These are phyloP conservation scores for Naganishia sp. DNA, from an alignment of 1,284 basidiomycete species.

Conservation along the genomic window DNA sequence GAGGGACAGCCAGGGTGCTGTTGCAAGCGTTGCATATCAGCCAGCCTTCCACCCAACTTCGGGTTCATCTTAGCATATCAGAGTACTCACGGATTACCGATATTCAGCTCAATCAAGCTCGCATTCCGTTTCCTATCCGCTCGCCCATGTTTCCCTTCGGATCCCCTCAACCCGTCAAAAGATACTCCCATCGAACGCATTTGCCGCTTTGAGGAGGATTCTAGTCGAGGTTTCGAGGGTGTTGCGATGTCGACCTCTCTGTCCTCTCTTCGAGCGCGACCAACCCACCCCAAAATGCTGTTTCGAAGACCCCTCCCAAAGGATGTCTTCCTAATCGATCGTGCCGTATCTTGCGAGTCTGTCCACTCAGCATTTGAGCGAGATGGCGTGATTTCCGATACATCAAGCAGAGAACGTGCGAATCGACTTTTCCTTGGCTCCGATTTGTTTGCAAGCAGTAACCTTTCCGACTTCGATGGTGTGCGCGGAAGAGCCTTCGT, in stretches of 20 bases:
- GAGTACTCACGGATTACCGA: slow-evolving; percentile 19
- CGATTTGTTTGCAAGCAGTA: not conserved
- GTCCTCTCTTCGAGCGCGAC: not conserved
- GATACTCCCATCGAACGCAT: slow-evolving; percentile 18
- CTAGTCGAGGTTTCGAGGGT: not conserved
- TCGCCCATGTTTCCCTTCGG: not conserved
- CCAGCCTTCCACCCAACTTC: not conserved
- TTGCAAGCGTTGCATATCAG: not conserved
- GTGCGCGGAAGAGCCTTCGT: not conserved
- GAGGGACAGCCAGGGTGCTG: not conserved
- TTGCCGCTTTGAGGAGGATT: not conserved
- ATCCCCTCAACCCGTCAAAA: not conserved
- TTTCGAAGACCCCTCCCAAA: slow-evolving; percentile 13
- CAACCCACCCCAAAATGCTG: slow-evolving; percentile 7
- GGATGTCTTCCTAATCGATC: not conserved
- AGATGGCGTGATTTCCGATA: not conserved
- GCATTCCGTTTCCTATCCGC: not conserved
- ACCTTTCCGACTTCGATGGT: not conserved
- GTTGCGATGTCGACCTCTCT: not conserved
- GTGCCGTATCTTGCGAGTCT: not conserved
- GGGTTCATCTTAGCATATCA: not conserved
- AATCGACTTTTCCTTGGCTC: not conserved
- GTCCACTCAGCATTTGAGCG: not conserved
- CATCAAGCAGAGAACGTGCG: not conserved
- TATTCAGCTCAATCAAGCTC: slow-evolving; percentile 23